Percentiles rank a stretch among this genome's conserved stretches.
Evolutionary conservation across 768 basidiomycete species (phyloP).

Genomic region (Hericium coralloides): DNA sequence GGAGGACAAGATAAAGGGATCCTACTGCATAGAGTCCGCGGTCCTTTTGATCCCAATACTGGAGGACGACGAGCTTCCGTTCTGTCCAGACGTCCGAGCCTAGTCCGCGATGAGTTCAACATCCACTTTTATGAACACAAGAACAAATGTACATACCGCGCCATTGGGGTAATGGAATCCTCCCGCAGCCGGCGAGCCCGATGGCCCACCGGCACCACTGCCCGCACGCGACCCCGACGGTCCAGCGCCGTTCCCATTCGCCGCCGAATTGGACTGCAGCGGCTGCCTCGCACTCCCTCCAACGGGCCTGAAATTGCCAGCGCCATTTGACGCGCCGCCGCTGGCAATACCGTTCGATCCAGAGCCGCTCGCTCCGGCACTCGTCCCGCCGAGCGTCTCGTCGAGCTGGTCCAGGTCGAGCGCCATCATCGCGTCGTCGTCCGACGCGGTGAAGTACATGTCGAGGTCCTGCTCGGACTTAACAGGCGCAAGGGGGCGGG

Average conservation of each 20-base stretch:
- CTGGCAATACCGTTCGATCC: neutral
- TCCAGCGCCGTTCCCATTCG: neutral
- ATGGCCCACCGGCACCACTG: neutral
- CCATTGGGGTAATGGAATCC: neutral
- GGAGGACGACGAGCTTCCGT: constrained; percentile 2
- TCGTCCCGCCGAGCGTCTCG: constrained; percentile 2
- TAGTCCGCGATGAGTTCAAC: neutral
- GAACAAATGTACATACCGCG: neutral
- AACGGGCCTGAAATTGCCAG: neutral
- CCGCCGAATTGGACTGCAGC: neutral
- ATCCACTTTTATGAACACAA: neutral
- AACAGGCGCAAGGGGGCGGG: neutral
- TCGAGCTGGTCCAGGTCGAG: constrained; percentile 37
- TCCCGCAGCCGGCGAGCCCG: neutral
- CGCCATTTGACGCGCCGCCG: neutral
- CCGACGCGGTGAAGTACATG: constrained; percentile 43
- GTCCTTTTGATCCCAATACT: constrained; percentile 9
- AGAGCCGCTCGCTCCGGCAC: neutral
- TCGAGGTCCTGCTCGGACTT: constrained; percentile 22
- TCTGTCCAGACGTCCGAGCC: neutral
- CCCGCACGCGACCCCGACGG: neutral
- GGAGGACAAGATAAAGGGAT: neutral
- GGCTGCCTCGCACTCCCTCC: neutral
- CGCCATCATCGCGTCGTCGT: constrained; percentile 62
- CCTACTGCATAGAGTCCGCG: constrained; percentile 7